A percentile compares a stretch with the other conserved stretches of the same genome.
Conservation (phyloP, 495 filamentous ascomycete genomes). For the Trichoderma virens region DNA sequence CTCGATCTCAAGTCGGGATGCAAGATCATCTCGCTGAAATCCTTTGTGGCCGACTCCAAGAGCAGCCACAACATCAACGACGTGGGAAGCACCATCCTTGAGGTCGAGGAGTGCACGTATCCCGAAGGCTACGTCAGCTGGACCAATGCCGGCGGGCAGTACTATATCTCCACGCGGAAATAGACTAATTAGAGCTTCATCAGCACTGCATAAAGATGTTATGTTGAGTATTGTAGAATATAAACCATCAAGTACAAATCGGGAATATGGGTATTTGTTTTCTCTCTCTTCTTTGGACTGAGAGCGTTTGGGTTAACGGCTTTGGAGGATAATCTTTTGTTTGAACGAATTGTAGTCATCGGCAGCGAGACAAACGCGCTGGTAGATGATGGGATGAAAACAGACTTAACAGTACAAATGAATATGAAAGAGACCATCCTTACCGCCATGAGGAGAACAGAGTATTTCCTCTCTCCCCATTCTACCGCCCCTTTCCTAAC, state of each 20-base stretch:
- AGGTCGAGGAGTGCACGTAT: constrained; percentile 68
- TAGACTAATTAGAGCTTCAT: constrained; percentile 16
- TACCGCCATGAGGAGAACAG: background rate
- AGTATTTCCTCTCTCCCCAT: background rate
- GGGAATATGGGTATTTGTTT: constrained; percentile 3
- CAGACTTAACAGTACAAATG: background rate
- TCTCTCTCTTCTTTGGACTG: background rate
- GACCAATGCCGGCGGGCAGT: constrained; percentile 75
- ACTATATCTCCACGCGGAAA: constrained; percentile 84
- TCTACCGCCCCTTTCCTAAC: background rate
- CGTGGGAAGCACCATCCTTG: constrained; percentile 65
- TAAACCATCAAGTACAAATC: constrained; percentile 2
- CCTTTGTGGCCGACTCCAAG: constrained; percentile 39
- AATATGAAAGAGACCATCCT: constrained; percentile 4
- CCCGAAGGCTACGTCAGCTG: constrained; percentile 83
- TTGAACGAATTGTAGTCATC: background rate
- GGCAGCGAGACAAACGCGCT: background rate
- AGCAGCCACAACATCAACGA: constrained; percentile 38
- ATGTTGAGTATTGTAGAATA: constrained; percentile 8
- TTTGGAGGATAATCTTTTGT: background rate
- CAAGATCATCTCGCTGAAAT: constrained; percentile 59
- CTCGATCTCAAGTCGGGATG: constrained; percentile 89
- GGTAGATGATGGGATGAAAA: background rate
- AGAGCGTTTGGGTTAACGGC: background rate
- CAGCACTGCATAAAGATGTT: background rate